phyloP scores from a whole-genome alignment of 768 basidiomycete genomes.

The Rhodotorula kratochvilovae region DNA sequence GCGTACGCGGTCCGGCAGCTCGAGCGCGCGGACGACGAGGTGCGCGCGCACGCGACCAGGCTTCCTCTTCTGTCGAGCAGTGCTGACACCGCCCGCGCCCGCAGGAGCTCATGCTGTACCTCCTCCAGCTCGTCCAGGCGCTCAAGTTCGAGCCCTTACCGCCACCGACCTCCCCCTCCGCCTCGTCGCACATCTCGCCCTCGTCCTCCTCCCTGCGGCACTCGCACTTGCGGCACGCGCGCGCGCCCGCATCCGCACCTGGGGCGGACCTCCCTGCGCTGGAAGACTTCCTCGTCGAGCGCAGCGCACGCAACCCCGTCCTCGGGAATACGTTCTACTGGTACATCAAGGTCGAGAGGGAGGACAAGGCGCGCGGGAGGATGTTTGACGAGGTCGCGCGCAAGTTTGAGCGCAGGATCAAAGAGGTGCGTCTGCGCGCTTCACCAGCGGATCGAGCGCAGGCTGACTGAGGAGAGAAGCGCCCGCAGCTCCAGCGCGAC shows the following conservation, averaged over 20 bases:
- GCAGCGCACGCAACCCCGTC: conserved; percentile 74
- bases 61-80: not conserved
- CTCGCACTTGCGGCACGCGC: not conserved
- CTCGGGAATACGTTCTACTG: conserved; percentile 90
- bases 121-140: conserved; percentile 93
- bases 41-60: conserved; percentile 47
- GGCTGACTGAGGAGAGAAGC: too few species aligned
- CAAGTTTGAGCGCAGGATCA: conserved; percentile 80
- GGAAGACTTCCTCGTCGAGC: conserved; percentile 80
- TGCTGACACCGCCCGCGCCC: not conserved
- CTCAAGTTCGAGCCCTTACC: conserved; percentile 76
- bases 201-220: conserved; percentile 52
- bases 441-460: too few species aligned
- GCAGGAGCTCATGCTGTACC: conserved; percentile 85
- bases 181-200: conserved; percentile 31
- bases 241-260: conserved; percentile 54
- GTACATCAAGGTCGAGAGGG: conserved; percentile 93
- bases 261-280: conserved; percentile 70
- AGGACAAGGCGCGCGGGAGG: conserved; percentile 78
- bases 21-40: conserved; percentile 88
- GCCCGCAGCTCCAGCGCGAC: conserved; percentile 54
- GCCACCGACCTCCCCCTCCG: conserved; percentile 53
- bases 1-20: conserved; percentile 91
- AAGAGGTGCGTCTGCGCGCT: conserved; percentile 69
- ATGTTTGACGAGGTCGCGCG: conserved; percentile 89